Evolutionary conservation across 305 asterid genomes (phyloP).

Genomic region (Striga hermonthica): DNA sequence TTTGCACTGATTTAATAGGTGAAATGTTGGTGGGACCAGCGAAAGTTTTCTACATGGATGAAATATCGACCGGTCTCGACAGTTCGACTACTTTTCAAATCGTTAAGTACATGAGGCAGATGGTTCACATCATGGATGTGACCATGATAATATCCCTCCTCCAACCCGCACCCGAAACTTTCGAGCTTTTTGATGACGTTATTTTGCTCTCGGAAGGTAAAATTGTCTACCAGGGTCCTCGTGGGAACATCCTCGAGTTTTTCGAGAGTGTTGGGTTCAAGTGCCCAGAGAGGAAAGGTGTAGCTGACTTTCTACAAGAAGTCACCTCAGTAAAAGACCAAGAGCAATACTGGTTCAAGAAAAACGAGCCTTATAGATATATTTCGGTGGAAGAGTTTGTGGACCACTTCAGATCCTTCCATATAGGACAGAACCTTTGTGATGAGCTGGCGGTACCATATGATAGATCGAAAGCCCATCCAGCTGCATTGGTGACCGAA

Average conservation of each 20-base stretch:
- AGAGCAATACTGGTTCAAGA: conserved; percentile 82
- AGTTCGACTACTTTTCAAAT: conserved; percentile 92
- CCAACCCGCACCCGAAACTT: conserved; percentile 95
- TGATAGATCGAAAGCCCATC: conserved; percentile 62
- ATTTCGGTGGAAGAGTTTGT: conserved; percentile 69
- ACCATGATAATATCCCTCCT: conserved; percentile 88
- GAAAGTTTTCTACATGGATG: conserved; percentile 92
- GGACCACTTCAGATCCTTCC: conserved; percentile 61
- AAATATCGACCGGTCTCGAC: conserved; percentile 96
- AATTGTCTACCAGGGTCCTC: conserved; percentile 84
- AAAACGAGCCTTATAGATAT: conserved; percentile 55
- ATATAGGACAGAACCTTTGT: conserved; percentile 55
- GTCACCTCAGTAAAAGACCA: conserved; percentile 90
- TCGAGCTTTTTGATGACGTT: conserved; percentile 80
- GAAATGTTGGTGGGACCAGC: conserved; percentile 98
- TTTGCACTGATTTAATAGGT: conserved; percentile 42
- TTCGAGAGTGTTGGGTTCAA: conserved; percentile 80
- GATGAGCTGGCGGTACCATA: conserved; percentile 73
- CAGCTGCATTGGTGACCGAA: conserved; percentile 84
- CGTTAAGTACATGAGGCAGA: conserved; percentile 75
- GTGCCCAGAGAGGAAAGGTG: conserved; percentile 92
- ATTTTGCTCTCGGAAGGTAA: conserved; percentile 83
- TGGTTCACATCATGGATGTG: conserved; percentile 90
- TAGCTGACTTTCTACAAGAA: conserved; percentile 91
- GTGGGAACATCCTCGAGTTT: conserved; percentile 69